Evolutionary conservation across 352 stramenopile genomes (phyloP).

Genomic region (Pythium utonaiense): DNA sequence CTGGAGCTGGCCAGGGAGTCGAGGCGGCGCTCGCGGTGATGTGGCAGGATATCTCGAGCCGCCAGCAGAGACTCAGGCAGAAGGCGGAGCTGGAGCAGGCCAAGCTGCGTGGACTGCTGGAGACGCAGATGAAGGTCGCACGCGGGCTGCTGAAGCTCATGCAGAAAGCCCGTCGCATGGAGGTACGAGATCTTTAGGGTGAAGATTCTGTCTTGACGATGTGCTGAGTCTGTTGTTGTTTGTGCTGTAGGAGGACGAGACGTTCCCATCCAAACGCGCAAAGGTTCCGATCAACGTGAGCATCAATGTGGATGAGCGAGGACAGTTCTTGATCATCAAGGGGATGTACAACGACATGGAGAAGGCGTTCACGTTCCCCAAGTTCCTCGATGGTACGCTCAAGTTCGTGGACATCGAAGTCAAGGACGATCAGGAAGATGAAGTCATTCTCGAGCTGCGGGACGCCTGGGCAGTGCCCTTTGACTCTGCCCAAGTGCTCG

Average conservation of each 20-base stretch:
- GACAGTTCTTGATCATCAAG: background rate
- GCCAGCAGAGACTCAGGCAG: conserved; percentile 11
- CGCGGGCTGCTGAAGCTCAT: conserved; percentile 24
- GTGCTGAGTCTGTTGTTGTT: background rate
- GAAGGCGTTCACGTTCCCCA: conserved; percentile 2
- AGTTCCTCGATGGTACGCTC: conserved; percentile 14
- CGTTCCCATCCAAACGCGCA: conserved; percentile 4
- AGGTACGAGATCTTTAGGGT: background rate
- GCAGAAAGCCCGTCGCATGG: conserved; percentile 13
- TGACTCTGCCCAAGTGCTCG: background rate
- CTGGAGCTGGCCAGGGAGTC: background rate
- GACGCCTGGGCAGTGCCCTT: conserved; percentile 17
- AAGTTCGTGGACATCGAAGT: conserved; percentile 21
- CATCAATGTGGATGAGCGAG: background rate
- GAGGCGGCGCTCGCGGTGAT: conserved; percentile 9
- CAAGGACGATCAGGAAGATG: conserved; percentile 6
- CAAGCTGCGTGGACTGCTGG: conserved; percentile 18
- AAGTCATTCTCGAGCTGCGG: conserved; percentile 13
- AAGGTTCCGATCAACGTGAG: conserved; percentile 5
- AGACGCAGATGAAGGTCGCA: conserved; percentile 31
- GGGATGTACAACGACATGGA: background rate
- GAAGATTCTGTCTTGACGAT: background rate
- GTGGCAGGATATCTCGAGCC: conserved; percentile 17
- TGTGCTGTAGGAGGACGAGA: conserved; percentile 4
- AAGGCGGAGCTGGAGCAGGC: conserved; percentile 28